A percentile compares a stretch with the other conserved stretches of the same genome.
These are phyloP conservation scores for Chlamydomonas incerta DNA, from an alignment of 139 green algal genomes.

Conservation along the genomic window DNA sequence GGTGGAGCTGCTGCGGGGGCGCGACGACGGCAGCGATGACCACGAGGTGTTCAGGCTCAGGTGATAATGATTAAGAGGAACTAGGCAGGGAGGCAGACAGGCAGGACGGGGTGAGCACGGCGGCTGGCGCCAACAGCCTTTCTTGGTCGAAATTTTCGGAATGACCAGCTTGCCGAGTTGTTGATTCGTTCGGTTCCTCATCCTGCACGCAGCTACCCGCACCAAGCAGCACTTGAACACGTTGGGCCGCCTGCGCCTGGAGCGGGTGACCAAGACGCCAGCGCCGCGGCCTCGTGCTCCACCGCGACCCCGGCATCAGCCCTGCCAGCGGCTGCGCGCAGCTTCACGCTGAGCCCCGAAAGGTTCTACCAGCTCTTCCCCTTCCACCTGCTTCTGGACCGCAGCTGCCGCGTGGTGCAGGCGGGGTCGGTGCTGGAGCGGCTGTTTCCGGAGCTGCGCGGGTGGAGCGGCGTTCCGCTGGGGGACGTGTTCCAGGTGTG, in stretches of 20 bases:
- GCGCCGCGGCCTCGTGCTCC: too few relatives aligned
- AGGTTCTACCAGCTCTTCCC: conserved; percentile 53
- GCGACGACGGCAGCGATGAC: conserved; percentile 45
- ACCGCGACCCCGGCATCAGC: too few relatives aligned
- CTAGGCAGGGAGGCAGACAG: too few relatives aligned
- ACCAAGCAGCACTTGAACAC: conserved; percentile 15
- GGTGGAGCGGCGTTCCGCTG: too few relatives aligned
- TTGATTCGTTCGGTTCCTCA: too few relatives aligned
- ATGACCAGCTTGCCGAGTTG: too few relatives aligned
- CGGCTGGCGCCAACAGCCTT: too few relatives aligned
- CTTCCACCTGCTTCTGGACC: conserved; percentile 60
- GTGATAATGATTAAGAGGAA: too few relatives aligned
- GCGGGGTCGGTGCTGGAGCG: conserved; percentile 33
- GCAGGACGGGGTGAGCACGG: too few relatives aligned
- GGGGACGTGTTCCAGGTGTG: too few relatives aligned
- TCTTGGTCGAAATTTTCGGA: too few relatives aligned
- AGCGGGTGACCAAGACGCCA: too few relatives aligned
- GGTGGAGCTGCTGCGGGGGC: conserved; percentile 48
- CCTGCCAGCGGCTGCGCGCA: neutral
- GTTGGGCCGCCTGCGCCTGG: neutral
- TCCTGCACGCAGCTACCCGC: conserved; percentile 42
- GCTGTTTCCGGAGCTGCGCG: conserved; percentile 35
- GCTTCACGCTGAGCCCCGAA: conserved; percentile 32
- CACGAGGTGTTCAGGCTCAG: conserved; percentile 43
- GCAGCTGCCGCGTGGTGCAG: conserved; percentile 43